phyloP scores from a whole-genome alignment of 2,329 filamentous ascomycete species.

The Epichloe typhina region DNA sequence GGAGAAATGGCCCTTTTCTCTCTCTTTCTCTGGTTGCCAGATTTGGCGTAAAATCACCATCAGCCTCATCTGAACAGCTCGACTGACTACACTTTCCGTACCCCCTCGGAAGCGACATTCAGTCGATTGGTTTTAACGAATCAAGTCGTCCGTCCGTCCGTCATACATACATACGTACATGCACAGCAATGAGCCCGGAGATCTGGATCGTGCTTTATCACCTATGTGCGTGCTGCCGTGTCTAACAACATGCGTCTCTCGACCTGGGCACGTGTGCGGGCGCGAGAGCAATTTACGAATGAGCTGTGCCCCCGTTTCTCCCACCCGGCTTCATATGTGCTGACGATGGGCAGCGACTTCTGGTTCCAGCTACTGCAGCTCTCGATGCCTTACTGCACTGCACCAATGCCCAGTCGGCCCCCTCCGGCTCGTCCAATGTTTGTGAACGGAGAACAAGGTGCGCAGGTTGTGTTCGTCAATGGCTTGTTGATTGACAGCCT shows the following conservation, averaged over 20 bases:
- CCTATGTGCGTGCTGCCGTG: neutral
- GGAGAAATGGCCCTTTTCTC: no score
- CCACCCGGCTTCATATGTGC: conserved; percentile 2
- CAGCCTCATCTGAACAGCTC: neutral
- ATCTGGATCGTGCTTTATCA: conserved; percentile 5
- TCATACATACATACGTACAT: neutral
- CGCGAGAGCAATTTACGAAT: neutral
- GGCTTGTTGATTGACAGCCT: neutral
- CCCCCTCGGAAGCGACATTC: neutral
- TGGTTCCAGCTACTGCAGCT: conserved; percentile 8
- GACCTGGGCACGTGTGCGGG: neutral
- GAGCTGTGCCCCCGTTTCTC: neutral
- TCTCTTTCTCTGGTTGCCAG: neutral
- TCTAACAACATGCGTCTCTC: neutral
- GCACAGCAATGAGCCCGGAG: neutral
- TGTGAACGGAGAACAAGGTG: neutral
- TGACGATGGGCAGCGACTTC: neutral
- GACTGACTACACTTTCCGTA: neutral
- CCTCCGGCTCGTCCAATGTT: neutral
- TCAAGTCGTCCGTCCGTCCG: neutral
- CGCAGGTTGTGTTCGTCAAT: neutral
- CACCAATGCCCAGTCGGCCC: conserved; percentile 5
- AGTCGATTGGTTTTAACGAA: neutral
- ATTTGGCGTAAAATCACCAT: neutral
- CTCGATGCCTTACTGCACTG: conserved; percentile 6